These are phyloP conservation scores for Knoxia roxburghii DNA, from an alignment of 257 asterid species.

Conservation along the genomic window DNA sequence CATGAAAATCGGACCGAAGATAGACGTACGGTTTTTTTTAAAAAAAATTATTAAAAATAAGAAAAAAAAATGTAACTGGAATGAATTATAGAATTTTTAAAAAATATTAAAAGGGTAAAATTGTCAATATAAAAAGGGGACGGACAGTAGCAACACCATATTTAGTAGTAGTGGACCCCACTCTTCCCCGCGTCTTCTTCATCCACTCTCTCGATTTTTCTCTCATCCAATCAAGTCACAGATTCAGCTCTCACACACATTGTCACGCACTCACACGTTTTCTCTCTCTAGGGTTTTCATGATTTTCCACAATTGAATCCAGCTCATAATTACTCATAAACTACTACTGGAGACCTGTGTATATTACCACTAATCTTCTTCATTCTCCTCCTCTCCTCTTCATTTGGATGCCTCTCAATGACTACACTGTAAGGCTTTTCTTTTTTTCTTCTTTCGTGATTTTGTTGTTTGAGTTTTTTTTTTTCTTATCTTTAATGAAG, in stretches of 20 bases:
- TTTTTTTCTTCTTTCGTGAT: neutral
- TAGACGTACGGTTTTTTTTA: too few species aligned
- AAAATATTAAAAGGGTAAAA: too few species aligned
- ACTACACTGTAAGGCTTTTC: slow-evolving; percentile 29
- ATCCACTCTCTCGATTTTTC: slow-evolving; percentile 3
- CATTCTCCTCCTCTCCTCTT: slow-evolving; percentile 8
- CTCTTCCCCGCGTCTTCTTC: slow-evolving; percentile 11
- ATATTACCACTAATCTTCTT: neutral
- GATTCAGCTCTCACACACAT: neutral
- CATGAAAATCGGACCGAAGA: too few species aligned
- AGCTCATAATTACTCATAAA: slow-evolving; percentile 15
- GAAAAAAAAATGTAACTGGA: too few species aligned
- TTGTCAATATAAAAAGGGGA: too few species aligned
- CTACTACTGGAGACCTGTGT: slow-evolving; percentile 3
- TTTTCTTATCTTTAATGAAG: neutral
- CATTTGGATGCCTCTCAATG: slow-evolving; percentile 23
- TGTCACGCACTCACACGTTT: slow-evolving; percentile 2
- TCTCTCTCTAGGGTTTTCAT: slow-evolving; percentile 41
- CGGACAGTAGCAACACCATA: too few species aligned
- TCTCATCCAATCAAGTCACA: slow-evolving; percentile 8
- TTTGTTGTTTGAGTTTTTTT: neutral
- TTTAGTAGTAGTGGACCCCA: too few species aligned
- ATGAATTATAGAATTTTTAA: too few species aligned
- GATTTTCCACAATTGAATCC: slow-evolving; percentile 19
- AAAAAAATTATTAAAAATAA: too few species aligned